Evolutionary conservation across 768 basidiomycete genomes (phyloP), one percentile per base, ranked within the genome.

Genomic region (Tricholoma hemisulphureum): DNA sequence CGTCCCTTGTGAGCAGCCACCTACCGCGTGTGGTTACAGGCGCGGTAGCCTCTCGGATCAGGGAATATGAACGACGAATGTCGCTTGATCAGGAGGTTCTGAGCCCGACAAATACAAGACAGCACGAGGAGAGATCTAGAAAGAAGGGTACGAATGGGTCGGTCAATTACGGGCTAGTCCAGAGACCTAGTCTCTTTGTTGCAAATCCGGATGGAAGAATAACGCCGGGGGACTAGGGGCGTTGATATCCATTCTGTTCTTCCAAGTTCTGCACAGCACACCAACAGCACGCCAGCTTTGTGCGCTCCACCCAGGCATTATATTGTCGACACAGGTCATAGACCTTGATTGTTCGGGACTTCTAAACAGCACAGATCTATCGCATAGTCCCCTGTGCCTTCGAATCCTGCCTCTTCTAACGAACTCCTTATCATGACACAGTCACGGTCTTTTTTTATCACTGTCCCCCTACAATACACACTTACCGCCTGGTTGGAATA

Each of bases 121-220:
- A 71, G 51, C 70, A 61, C 52, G 80, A 81, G 64, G 79, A 77
- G 64, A 69, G 70, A 57, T 65, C 73, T 49, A 73, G 58, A 77
- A 72, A 65, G 62, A 51, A 58, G 28, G 41, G 29, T 18, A 65
- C 66, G 13, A 70, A 68, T 41, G 24, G n/a, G n/a, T 24, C 6
- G 29, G 75, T 85, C 34, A 77, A 81, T 24, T 92, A 91, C 67
- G 89, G 88, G 11, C 77, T 91, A 31, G 85, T 79, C 32, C 83
- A 84, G 21, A 79, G 81, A 58, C 72, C 82, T 18, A 83, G 83
- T 60, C 75, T 93, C 28, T 92, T 83, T 62, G 78, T 93, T 52
- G 87, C 88, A 21, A 92, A 93, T 70, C 89, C 91, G 16, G 86
- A 88, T 64, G 65, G 73, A 53, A 64, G 71, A 48, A 61, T 57